phyloP scores from a whole-genome alignment of 1,284 basidiomycete species.

The Wallemia ichthyophaga region DNA sequence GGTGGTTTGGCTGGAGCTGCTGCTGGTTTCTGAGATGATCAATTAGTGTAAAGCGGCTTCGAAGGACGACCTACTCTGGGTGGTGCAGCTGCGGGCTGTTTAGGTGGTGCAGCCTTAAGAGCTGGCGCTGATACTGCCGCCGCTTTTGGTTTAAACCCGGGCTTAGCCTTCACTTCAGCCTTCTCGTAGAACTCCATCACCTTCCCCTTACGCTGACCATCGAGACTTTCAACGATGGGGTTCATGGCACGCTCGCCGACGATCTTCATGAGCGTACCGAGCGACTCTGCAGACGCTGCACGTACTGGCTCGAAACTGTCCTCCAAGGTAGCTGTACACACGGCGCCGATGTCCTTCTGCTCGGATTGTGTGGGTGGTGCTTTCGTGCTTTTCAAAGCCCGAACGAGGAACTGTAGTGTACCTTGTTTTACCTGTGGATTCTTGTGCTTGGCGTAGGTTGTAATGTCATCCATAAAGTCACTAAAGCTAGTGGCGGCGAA shows the following conservation, averaged over 20 bases:
- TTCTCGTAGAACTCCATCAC: constrained; percentile 79
- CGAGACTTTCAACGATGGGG: constrained; percentile 54
- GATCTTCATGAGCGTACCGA: constrained; percentile 89
- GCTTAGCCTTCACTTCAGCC: constrained; percentile 56
- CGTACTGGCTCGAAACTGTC: constrained; percentile 76
- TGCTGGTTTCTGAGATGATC: neutral
- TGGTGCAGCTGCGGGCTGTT: constrained; percentile 4
- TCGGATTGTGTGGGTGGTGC: constrained; percentile 32
- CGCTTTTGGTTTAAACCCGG: constrained; percentile 23
- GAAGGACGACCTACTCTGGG: too few relatives aligned
- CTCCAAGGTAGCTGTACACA: constrained; percentile 27
- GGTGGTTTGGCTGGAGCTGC: neutral
- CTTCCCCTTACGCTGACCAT: constrained; percentile 70
- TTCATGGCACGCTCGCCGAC: constrained; percentile 78
- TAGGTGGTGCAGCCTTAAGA: constrained; percentile 14
- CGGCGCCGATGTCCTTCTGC: constrained; percentile 26
- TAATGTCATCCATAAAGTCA: constrained; percentile 59
- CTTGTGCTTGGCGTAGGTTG: constrained; percentile 51
- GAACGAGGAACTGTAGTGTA: constrained; percentile 56
- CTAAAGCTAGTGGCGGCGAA: constrained; percentile 48
- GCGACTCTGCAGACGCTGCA: constrained; percentile 54
- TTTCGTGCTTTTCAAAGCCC: constrained; percentile 34
- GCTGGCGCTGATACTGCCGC: constrained; percentile 13
- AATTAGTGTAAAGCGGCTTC: too few relatives aligned
- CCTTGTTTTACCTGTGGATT: constrained; percentile 94